A percentile compares a stretch with the other conserved stretches of the same genome.
phyloP scores from a whole-genome alignment of 2,329 filamentous ascomycete species.

The Rutstroemia sp. region DNA sequence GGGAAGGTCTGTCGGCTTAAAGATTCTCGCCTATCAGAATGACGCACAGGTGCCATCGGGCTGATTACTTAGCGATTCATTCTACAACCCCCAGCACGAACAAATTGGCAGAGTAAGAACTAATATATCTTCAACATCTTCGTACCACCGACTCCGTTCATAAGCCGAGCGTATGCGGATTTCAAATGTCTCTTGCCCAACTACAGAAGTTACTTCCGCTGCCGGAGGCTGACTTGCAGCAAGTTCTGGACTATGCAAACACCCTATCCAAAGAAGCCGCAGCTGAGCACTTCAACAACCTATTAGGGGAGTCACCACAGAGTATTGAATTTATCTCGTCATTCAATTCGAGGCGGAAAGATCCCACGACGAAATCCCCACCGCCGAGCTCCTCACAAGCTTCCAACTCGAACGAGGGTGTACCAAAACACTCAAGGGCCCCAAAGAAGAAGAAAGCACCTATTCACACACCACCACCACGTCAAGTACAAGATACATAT shows the following conservation, averaged over 20 bases:
- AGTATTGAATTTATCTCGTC: conserved; percentile 63
- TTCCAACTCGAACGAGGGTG: conserved; percentile 21
- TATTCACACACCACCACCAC: conserved; percentile 56
- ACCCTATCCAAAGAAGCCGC: conserved; percentile 71
- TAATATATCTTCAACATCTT: neutral
- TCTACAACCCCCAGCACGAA: neutral
- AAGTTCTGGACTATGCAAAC: conserved; percentile 75
- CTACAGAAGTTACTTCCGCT: conserved; percentile 75
- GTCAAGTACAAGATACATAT: conserved; percentile 56
- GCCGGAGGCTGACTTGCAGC: conserved; percentile 74
- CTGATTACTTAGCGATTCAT: neutral
- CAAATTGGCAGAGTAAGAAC: too few relatives aligned
- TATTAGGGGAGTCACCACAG: conserved; percentile 79
- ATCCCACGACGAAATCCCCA: conserved; percentile 26
- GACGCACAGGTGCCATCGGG: neutral
- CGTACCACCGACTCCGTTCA: neutral
- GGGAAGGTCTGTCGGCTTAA: too few relatives aligned
- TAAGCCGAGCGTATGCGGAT: neutral
- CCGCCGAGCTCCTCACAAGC: conserved; percentile 2
- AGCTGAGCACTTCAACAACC: conserved; percentile 76
- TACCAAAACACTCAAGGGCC: conserved; percentile 42
- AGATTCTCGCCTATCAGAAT: neutral
- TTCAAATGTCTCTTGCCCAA: conserved; percentile 46
- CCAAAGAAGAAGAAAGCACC: conserved; percentile 51
- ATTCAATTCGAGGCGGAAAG: conserved; percentile 61